Base-by-base conservation (phyloP, 345 rosid species). In the Citrus inodora region DNA sequence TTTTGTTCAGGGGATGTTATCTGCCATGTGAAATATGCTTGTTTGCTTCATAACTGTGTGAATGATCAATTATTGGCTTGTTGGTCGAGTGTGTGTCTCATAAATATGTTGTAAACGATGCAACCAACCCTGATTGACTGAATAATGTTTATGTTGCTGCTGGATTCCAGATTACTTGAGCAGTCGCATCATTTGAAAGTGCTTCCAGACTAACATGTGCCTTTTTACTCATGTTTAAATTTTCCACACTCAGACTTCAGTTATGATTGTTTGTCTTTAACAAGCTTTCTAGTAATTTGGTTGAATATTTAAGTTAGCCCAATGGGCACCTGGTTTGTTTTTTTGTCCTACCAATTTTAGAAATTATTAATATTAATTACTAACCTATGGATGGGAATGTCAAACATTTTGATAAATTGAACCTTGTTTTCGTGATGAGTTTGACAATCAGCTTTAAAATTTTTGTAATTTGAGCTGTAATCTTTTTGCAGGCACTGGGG, bases 401-500 rank as follows among this genome's bases (percentile, higher is more conserved):
- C 56, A n/a, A 40, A n/a, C 7, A 28, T 38, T 5, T 67, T 19
- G 7, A 53, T 28, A 7, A 46, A 37, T 25, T 48, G 51, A 74
- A 38, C 69, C 61, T 55, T 53, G 59, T 30, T 78, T 17, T 62
- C 73, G 28, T 19, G 58, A 60, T 67, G 71, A 38, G 76, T 62
- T 64, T 37, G 55, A 61, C 7, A 9, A n/a, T 51, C 30, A 40
- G 8, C 6, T 27, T 65, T n/a, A n/a, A 14, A 55, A 24, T 67
- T 64, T 24, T 71, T 69, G 32, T n/a, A 30, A 67, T 71, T 48
- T 32, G 71, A 38, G 19, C 30, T 73, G 13, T 58, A 71, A 72
- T 42, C 17, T 63, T 38, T 81, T 77, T 85, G 73, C 90, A 94
- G 99, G 99, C 78, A 96, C 99, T 9, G 99, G 99, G 13, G 99